Conservation (phyloP, 208 protist genomes). For the Wallacemonas collosoma region DNA sequence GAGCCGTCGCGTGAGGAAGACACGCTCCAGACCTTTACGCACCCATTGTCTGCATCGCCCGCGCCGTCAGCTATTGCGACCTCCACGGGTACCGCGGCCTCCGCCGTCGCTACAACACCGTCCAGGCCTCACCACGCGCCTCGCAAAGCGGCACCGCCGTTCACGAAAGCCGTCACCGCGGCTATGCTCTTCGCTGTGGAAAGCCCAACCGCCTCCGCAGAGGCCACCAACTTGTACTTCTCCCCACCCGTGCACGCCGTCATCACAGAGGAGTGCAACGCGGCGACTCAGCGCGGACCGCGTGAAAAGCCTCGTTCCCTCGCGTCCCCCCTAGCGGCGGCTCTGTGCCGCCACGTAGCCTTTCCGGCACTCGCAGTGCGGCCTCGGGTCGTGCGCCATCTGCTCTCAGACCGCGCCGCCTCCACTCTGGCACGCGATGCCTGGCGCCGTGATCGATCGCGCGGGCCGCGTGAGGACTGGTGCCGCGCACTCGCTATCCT, state of each 20-base stretch:
- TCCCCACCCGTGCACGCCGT: constrained; percentile 22
- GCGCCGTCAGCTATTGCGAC: background rate
- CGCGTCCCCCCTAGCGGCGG: background rate
- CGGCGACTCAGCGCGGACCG: background rate
- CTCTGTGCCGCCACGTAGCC: background rate
- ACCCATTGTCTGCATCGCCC: background rate
- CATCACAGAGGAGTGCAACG: constrained; percentile 17
- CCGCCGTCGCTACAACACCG: too few relatives aligned
- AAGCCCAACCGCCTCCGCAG: constrained; percentile 42
- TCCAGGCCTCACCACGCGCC: too few relatives aligned
- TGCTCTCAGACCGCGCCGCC: constrained; percentile 32
- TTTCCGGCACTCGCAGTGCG: constrained; percentile 1
- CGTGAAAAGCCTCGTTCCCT: background rate
- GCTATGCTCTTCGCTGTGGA: constrained; percentile 73
- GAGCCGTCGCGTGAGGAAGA: background rate
- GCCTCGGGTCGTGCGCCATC: constrained; percentile 16
- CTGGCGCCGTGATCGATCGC: constrained; percentile 3
- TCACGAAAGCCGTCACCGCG: constrained; percentile 23
- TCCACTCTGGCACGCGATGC: constrained; percentile 12
- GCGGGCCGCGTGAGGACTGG: constrained; percentile 15
- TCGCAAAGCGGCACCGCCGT: background rate
- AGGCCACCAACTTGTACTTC: constrained; percentile 65
- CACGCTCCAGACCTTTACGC: background rate
- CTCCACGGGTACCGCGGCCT: too few relatives aligned
- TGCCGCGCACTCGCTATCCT: constrained; percentile 25